Conservation (phyloP, 2,329 filamentous ascomycete species). For the Gyromitra esculenta region DNA sequence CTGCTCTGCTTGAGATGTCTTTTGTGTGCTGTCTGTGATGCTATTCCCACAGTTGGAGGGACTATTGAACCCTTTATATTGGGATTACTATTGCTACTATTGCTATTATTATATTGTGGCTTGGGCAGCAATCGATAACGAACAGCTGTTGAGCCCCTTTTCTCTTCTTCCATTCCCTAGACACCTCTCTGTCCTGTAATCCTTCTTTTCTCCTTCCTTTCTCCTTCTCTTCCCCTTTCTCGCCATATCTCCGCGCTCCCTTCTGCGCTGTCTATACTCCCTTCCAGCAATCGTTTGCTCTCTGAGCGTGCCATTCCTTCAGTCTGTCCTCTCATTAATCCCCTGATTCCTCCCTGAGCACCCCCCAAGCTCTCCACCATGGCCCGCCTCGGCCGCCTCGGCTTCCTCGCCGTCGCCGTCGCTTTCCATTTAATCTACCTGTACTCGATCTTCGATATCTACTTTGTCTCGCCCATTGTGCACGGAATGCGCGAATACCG, state of each 20-base stretch:
- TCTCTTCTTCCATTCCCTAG: not conserved
- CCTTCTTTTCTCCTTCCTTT: not conserved
- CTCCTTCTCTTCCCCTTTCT: too few species aligned
- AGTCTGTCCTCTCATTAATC: not conserved
- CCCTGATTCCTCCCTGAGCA: not conserved
- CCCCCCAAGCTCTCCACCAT: conserved; percentile 27
- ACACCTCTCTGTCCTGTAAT: not conserved
- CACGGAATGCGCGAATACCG: conserved; percentile 88
- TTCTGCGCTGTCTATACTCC: not conserved
- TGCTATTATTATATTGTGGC: not conserved
- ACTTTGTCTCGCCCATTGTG: conserved; percentile 97
- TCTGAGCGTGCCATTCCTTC: conserved; percentile 32
- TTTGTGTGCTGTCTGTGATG: not conserved
- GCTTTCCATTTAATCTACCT: conserved; percentile 94
- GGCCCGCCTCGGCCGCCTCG: conserved; percentile 67
- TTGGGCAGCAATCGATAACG: conserved; percentile 9
- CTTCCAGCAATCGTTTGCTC: not conserved
- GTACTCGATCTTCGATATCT: conserved; percentile 96
- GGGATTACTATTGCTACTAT: not conserved
- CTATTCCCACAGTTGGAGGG: too few species aligned
- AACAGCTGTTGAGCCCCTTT: not conserved
- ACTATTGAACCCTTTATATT: too few species aligned
- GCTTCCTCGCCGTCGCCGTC: conserved; percentile 87
- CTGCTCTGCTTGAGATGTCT: not conserved
- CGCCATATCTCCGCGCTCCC: not conserved